phyloP scores from a whole-genome alignment of 2,329 filamentous ascomycete species.

The Exophiala mesophila region DNA sequence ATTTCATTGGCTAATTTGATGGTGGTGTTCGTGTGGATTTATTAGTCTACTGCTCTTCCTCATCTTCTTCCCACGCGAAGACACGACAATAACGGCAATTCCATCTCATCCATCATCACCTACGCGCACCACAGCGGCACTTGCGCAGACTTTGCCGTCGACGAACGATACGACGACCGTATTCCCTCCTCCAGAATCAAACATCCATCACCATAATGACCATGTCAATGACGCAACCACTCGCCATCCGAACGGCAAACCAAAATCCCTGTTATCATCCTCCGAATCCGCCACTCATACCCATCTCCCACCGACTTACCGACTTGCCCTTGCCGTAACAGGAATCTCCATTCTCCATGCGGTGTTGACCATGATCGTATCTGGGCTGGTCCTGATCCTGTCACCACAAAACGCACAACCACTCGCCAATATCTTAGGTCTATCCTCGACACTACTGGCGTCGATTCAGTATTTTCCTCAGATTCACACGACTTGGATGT shows the following conservation, averaged over 20 bases:
- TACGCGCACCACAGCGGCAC: too few species aligned
- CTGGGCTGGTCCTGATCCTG: conserved; percentile 61
- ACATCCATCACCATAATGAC: too few species aligned
- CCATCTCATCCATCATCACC: too few species aligned
- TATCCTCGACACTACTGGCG: conserved; percentile 72
- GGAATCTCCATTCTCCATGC: conserved; percentile 69
- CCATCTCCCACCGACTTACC: conserved; percentile 56
- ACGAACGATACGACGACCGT: too few species aligned
- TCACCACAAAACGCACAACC: conserved; percentile 60
- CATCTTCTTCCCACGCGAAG: conserved; percentile 74
- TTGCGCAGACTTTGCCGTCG: too few species aligned
- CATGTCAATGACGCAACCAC: too few species aligned
- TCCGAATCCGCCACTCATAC: too few species aligned
- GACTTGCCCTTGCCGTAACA: conserved; percentile 72
- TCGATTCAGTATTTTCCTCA: conserved; percentile 91
- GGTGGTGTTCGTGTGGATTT: conserved; percentile 1
- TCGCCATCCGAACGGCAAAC: too few species aligned
- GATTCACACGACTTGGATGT: conserved; percentile 81
- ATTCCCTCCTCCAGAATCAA: too few species aligned
- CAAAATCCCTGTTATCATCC: too few species aligned
- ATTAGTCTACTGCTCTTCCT: conserved; percentile 84
- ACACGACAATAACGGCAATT: too few species aligned
- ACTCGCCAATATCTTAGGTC: conserved; percentile 83
- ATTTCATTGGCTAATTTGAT: too few species aligned
- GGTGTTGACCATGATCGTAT: conserved; percentile 56